Conservation (phyloP, 2,329 filamentous ascomycete species). For the Venturiaceae sp. region DNA sequence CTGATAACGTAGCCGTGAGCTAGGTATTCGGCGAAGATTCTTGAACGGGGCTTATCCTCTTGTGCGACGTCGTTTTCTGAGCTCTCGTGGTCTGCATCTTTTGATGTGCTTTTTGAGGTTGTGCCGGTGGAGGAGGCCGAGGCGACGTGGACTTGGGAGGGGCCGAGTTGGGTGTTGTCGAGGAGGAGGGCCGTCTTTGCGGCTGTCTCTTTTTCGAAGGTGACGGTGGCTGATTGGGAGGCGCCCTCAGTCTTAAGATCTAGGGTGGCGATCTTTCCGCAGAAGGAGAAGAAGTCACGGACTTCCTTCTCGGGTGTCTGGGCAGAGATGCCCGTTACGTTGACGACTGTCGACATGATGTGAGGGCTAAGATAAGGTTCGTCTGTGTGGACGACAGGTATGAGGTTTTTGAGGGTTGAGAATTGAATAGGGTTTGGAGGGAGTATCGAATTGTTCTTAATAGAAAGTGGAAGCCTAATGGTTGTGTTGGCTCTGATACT, state of each 20-base stretch:
- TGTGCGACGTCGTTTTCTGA: slow-evolving; percentile 61
- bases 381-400: too few species aligned
- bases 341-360: slow-evolving; percentile 13
- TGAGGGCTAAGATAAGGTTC: too few species aligned
- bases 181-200: slow-evolving; percentile 95
- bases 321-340: slow-evolving; percentile 81
- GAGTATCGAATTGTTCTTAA: too few species aligned
- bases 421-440: too few species aligned
- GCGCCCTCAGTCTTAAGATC: slow-evolving; percentile 52
- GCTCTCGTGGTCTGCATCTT: slow-evolving; percentile 37
- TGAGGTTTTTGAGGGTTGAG: too few species aligned
- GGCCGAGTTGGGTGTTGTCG: slow-evolving; percentile 89
- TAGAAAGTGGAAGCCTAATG: too few species aligned
- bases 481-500: too few species aligned
- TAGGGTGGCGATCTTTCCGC: slow-evolving; percentile 81
- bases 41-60: slow-evolving; percentile 91
- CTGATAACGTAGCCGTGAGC: slow-evolving; percentile 72
- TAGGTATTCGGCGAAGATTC: slow-evolving; percentile 93
- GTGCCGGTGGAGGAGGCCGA: slow-evolving; percentile 50
- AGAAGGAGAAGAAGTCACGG: slow-evolving; percentile 94
- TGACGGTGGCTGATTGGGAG: slow-evolving; percentile 78
- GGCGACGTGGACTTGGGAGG: slow-evolving; percentile 65
- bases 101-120: slow-evolving; percentile 27
- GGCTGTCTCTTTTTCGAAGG: slow-evolving; percentile 92
- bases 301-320: slow-evolving; percentile 84